Conservation (phyloP, 768 basidiomycete species). For the Termitomyces sp. region DNA sequence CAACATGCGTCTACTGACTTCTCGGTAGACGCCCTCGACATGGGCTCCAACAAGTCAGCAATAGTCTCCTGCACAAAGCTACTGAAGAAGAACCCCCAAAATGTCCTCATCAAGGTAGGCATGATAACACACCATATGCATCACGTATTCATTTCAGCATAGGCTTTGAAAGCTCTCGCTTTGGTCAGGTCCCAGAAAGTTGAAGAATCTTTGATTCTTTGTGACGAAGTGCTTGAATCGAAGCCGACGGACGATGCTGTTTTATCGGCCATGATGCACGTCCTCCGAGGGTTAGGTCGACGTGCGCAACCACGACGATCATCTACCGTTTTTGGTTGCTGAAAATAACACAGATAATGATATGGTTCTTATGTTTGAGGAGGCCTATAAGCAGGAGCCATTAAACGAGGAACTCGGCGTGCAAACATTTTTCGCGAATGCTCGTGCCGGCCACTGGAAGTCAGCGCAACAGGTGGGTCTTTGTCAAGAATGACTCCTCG, state of each 20-base stretch:
- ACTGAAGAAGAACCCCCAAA: slow-evolving; percentile 79
- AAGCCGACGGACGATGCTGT: slow-evolving; percentile 72
- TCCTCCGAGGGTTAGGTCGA: slow-evolving; percentile 72
- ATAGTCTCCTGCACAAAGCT: slow-evolving; percentile 83
- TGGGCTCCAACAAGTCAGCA: slow-evolving; percentile 81
- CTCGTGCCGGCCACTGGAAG: slow-evolving; percentile 79
- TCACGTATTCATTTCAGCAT: slow-evolving; percentile 1
- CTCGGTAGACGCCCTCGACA: slow-evolving; percentile 73
- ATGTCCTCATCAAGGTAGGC: slow-evolving; percentile 60
- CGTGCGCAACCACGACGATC: slow-evolving; percentile 27
- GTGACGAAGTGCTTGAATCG: slow-evolving; percentile 71
- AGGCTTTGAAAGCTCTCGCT: slow-evolving; percentile 84
- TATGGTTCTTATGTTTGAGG: slow-evolving; percentile 80
- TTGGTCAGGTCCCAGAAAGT: slow-evolving; percentile 81
- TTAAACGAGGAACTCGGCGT: slow-evolving; percentile 76
- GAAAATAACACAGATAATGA: slow-evolving; percentile 49
- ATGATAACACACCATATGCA: slow-evolving; percentile 8
- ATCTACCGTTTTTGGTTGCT: slow-evolving; percentile 3
- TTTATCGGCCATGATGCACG: slow-evolving; percentile 79
- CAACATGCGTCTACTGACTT: not conserved
- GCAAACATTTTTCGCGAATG: slow-evolving; percentile 83
- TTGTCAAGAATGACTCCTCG: not conserved
- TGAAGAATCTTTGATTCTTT: slow-evolving; percentile 73
- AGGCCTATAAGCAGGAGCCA: slow-evolving; percentile 79
- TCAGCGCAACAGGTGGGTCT: slow-evolving; percentile 69